phyloP scores from a whole-genome alignment of 331 rosid genomes.

The Malus hybrid region DNA sequence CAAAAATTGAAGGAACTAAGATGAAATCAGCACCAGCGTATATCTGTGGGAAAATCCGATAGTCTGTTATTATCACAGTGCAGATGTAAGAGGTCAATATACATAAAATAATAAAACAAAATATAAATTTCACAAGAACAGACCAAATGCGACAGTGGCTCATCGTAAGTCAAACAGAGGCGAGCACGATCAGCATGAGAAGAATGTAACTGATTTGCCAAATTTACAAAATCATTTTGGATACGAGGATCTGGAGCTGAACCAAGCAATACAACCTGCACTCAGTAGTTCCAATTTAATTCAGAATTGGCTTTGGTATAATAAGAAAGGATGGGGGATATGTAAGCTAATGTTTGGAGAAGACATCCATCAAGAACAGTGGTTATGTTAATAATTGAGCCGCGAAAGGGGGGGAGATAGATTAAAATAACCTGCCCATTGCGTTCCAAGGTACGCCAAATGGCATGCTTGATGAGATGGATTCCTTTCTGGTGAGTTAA shows the following conservation, averaged over 20 bases:
- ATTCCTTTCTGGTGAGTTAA: slow-evolving; percentile 90
- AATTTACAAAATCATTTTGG: slow-evolving; percentile 66
- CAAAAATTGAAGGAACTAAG: slow-evolving; percentile 81
- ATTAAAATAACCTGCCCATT: slow-evolving; percentile 59
- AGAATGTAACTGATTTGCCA: slow-evolving; percentile 54
- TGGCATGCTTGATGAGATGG: slow-evolving; percentile 78
- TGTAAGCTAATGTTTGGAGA: not conserved
- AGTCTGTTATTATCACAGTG: not conserved
- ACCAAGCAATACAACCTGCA: slow-evolving; percentile 82
- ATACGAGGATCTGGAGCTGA: slow-evolving; percentile 87
- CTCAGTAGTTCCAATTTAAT: slow-evolving; percentile 10
- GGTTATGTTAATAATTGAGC: not conserved
- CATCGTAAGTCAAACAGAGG: slow-evolving; percentile 65
- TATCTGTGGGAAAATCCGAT: slow-evolving; percentile 34
- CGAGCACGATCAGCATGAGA: slow-evolving; percentile 39
- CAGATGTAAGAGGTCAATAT: not conserved
- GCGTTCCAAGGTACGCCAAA: slow-evolving; percentile 58
- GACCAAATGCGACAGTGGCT: slow-evolving; percentile 87
- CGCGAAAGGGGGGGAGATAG: not conserved
- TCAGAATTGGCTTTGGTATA: not conserved
- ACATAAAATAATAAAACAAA: not conserved
- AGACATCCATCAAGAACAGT: not conserved
- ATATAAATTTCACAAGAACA: slow-evolving; percentile 7
- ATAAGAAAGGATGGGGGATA: not conserved
- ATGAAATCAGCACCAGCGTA: slow-evolving; percentile 79